These are phyloP conservation scores for Flueggea neowawraea DNA, from an alignment of 441 rosid genomes.

Conservation along the genomic window DNA sequence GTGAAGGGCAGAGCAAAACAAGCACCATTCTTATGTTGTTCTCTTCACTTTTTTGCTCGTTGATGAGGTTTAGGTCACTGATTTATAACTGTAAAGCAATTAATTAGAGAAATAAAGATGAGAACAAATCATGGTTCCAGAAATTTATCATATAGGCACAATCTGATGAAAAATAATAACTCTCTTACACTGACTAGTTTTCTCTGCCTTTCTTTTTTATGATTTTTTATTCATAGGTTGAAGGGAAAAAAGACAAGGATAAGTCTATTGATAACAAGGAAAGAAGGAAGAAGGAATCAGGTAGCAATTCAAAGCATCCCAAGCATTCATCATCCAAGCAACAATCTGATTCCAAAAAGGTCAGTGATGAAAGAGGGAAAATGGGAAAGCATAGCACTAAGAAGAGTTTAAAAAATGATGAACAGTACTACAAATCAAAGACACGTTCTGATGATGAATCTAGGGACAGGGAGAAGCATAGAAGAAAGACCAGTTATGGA, in stretches of 20 bases:
- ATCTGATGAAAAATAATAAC: background rate
- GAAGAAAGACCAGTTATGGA: constrained; percentile 22
- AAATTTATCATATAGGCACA: no score
- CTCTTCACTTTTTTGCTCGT: no score
- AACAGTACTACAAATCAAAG: constrained; percentile 25
- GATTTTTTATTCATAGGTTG: constrained; percentile 49
- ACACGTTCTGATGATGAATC: constrained; percentile 38
- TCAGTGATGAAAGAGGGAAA: constrained; percentile 24
- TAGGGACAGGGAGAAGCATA: constrained; percentile 26
- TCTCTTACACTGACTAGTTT: no score
- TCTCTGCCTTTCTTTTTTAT: background rate
- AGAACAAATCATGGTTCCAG: no score
- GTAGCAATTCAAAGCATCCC: constrained; percentile 35
- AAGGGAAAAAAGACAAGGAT: constrained; percentile 40
- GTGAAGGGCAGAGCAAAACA: no score
- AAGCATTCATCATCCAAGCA: no score
- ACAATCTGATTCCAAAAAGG: no score
- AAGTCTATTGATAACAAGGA: constrained; percentile 39
- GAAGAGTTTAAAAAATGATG: constrained; percentile 23
- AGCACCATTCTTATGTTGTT: no score
- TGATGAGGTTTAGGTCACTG: no score
- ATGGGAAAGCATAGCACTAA: constrained; percentile 17
- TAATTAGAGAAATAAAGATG: no score
- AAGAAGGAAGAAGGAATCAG: constrained; percentile 38
- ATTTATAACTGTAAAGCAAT: no score